Conservation (phyloP, 2,329 filamentous ascomycete species). For the Cladobotryum mycophilum region DNA sequence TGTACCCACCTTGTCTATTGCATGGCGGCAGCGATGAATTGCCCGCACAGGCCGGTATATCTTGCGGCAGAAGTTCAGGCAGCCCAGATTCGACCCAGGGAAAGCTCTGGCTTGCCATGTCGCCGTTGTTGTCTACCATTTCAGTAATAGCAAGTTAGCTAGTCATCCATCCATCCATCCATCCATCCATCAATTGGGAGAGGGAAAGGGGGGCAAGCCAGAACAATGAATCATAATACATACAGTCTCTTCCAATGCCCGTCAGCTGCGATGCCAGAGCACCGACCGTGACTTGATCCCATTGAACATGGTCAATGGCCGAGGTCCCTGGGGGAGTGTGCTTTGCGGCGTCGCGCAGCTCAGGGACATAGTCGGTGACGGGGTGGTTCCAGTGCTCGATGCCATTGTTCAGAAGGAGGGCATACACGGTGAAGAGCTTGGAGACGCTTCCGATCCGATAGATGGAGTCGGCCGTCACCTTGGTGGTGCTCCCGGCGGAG, state of each 20-base stretch:
- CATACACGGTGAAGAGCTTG: conserved; percentile 23
- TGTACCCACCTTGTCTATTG: conserved; percentile 1
- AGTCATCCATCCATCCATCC: too few species aligned
- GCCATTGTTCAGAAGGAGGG: conserved; percentile 18
- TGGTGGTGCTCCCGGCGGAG: conserved; percentile 11
- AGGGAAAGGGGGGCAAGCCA: too few species aligned
- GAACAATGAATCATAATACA: background rate
- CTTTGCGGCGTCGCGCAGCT: conserved; percentile 10
- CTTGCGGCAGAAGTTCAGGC: conserved; percentile 1
- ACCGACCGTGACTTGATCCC: conserved; percentile 10
- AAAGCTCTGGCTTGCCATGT: conserved; percentile 5
- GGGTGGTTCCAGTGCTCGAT: conserved; percentile 18
- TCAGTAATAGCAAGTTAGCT: background rate
- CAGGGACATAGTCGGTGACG: conserved; percentile 21
- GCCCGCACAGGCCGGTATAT: conserved; percentile 10
- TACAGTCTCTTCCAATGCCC: conserved; percentile 9
- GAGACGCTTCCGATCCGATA: conserved; percentile 24
- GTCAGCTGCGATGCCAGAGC: conserved; percentile 9
- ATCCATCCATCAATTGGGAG: too few species aligned
- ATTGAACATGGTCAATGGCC: conserved; percentile 5
- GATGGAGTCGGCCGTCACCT: conserved; percentile 14
- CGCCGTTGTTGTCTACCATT: conserved; percentile 1
- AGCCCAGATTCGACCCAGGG: conserved; percentile 1
- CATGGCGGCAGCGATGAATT: conserved; percentile 3
- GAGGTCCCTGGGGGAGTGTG: background rate